A percentile compares a stretch with the other conserved stretches of the same genome.
These are phyloP conservation scores for Erysimum cheiri DNA, from an alignment of 441 rosid species.

Conservation along the genomic window DNA sequence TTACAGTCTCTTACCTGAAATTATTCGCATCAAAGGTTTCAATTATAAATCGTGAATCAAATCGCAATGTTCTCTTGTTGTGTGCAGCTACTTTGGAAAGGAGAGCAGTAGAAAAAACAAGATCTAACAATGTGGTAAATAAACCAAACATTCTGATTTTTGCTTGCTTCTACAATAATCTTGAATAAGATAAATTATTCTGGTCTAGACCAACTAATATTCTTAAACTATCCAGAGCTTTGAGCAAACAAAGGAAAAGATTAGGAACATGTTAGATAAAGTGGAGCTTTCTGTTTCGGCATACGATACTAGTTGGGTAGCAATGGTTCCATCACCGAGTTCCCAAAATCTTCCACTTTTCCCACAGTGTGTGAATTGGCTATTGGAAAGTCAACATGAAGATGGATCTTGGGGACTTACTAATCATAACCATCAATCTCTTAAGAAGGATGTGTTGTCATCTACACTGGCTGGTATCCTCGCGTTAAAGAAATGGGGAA, in stretches of 20 bases:
- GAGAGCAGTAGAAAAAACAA: conserved; percentile 34
- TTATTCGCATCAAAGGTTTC: neutral
- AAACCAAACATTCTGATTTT: conserved; percentile 12
- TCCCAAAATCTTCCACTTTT: conserved; percentile 60
- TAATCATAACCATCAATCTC: conserved; percentile 46
- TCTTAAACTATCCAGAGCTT: conserved; percentile 44
- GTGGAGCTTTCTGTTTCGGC: conserved; percentile 71
- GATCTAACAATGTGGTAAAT: conserved; percentile 47
- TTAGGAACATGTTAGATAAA: conserved; percentile 63
- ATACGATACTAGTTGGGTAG: conserved; percentile 92
- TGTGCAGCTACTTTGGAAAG: conserved; percentile 42
- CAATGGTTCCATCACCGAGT: conserved; percentile 76
- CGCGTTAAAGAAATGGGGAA: conserved; percentile 75
- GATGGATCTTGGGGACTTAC: conserved; percentile 90
- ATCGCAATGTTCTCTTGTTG: conserved; percentile 6
- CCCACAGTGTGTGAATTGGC: conserved; percentile 73
- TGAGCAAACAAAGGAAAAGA: conserved; percentile 55
- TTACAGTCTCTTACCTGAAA: conserved; percentile 13
- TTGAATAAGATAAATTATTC: neutral
- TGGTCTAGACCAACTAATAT: conserved; percentile 13
- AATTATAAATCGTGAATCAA: neutral
- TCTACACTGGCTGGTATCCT: conserved; percentile 83
- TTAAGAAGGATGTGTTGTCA: conserved; percentile 65
- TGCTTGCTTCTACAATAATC: conserved; percentile 9
- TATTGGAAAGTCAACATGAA: conserved; percentile 66